These are phyloP conservation scores for Cystobasidiaceae sp. DNA, from an alignment of 1,284 basidiomycete species.

Conservation along the genomic window DNA sequence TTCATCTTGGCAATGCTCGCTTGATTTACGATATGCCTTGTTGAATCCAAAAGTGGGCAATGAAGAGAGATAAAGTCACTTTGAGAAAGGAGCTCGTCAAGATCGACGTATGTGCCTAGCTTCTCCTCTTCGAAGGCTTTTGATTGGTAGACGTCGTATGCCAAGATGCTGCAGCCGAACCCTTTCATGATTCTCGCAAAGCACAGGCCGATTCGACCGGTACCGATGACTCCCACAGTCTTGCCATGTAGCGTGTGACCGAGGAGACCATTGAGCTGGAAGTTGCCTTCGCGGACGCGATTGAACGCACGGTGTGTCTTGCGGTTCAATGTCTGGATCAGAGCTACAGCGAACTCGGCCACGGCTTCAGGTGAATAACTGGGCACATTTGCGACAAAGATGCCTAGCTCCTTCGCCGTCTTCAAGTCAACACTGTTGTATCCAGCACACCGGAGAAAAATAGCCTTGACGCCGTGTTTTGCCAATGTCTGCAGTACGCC, in stretches of 20 bases:
- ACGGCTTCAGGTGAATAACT: slow-evolving; percentile 43
- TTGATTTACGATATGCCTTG: slow-evolving; percentile 5
- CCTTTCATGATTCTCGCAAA: slow-evolving; percentile 37
- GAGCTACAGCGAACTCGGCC: slow-evolving; percentile 42
- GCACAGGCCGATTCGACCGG: slow-evolving; percentile 29
- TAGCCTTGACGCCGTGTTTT: slow-evolving; percentile 34
- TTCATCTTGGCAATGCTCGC: background rate
- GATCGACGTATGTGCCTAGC: background rate
- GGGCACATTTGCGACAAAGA: slow-evolving; percentile 40
- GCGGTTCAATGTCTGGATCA: slow-evolving; percentile 40
- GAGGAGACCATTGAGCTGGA: slow-evolving; percentile 41
- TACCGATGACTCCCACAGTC: slow-evolving; percentile 6
- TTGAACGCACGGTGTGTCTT: slow-evolving; percentile 43
- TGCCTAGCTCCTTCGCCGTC: slow-evolving; percentile 37
- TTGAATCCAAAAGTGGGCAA: slow-evolving; percentile 36
- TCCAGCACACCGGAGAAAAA: slow-evolving; percentile 41
- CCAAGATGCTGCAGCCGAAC: slow-evolving; percentile 17
- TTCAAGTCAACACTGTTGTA: slow-evolving; percentile 42
- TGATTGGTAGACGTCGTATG: background rate
- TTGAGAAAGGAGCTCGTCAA: background rate
- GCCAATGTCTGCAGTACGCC: slow-evolving; percentile 35
- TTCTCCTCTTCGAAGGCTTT: slow-evolving; percentile 3
- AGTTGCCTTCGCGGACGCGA: slow-evolving; percentile 43
- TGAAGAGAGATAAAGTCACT: slow-evolving; percentile 36
- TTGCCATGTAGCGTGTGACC: slow-evolving; percentile 33